Evolutionary conservation across 257 asterid genomes (phyloP), one percentile per base, ranked within the genome.

Genomic region (Ballota nigra): DNA sequence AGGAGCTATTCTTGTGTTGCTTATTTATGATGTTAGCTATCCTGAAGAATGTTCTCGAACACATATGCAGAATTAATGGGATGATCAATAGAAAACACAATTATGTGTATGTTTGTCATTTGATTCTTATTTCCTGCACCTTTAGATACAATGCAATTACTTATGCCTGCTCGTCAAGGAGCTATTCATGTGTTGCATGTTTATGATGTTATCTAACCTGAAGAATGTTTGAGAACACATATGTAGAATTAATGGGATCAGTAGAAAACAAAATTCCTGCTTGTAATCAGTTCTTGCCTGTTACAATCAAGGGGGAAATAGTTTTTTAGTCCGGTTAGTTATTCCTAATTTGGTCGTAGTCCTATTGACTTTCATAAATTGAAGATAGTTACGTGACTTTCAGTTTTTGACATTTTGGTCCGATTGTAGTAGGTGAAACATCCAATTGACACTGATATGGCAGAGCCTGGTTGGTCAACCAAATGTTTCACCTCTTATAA

Each of bases 81-180:
- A 47, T 63, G 65, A 33, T 66, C 59, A 36, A 26, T 23, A 52
- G 34, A 60, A 19, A 62, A 33, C 4, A 41, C 36, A 55, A 9
- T 55, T 12, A 57, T 28, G 19, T 24, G 38, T 22, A 53, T 19
- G 60, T 53, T 47, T 22, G 31, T 11, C 16, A 5, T 18, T 56
- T 56, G 26, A 56, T 23, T 56, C 56, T 66, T 55, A n/a, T 26
- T 60, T 72, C 52, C 26, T 56, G 16, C 47, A 57, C 52, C 40
- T 53, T 55, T 61, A 86, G n/a, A n/a, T n/a, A n/a, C n/a, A n/a
- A n/a, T 31, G 88, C 92, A 74, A 87, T 87, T 66, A 85, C 92
- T 31, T 85, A 87, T 69, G 86, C 87, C 61, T 87, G 85, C 76
- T 87, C 53, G 13, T 51, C 58, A 51, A 19, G 58, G 26, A 19